Base-by-base conservation (phyloP, 2,329 filamentous ascomycete genomes). In the Cladophialophora psammophila region DNA sequence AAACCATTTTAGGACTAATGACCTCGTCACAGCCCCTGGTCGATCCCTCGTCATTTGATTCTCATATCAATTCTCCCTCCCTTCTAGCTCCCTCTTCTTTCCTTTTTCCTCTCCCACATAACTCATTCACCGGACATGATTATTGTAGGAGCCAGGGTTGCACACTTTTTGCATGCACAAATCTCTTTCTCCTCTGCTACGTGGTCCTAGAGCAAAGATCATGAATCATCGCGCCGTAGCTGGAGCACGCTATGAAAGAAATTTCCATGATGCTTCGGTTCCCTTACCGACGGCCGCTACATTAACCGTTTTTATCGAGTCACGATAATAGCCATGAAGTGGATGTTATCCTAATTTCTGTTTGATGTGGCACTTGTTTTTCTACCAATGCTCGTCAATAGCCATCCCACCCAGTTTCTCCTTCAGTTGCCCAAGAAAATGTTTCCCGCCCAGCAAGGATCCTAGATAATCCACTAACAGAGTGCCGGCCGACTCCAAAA, bases 201-300 rank as follows among this genome's bases (percentile, higher is more conserved):
- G 83, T 86, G 82, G 75, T 82, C 84, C 86, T 76, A 89, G 86
- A 89, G 77, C 79, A 85, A 80, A 68, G 78, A 73, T 55, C 52
- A 50, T 31, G 72, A 34, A 38, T 63, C 60, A 48, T 63, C 78
- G 76, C 77, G 77, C 83, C 85, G 85, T 86, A 89, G 86, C 86
- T 90, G 87, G 87, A 89, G 85, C 85, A 80, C 79, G 83, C 80
- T 83, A 88, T 82, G 84, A 72, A 65, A 71, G 52, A 54, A 67
- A 67, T 78, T 74, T 81, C 82, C 72, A 86, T 87, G 84, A 88
- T 77, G 81, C 82, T 81, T 79, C 78, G 78, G 85, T 87, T 88
- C 87, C 52, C 86, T 89, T 89, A 88, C 86, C 85, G 82, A 88
- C 85, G 86, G 84, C 79, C 79, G 85, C 86, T 81, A 88, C 86